Conservation (phyloP, 1,139 yeast species). For the Yamadazyma aaseri region DNA sequence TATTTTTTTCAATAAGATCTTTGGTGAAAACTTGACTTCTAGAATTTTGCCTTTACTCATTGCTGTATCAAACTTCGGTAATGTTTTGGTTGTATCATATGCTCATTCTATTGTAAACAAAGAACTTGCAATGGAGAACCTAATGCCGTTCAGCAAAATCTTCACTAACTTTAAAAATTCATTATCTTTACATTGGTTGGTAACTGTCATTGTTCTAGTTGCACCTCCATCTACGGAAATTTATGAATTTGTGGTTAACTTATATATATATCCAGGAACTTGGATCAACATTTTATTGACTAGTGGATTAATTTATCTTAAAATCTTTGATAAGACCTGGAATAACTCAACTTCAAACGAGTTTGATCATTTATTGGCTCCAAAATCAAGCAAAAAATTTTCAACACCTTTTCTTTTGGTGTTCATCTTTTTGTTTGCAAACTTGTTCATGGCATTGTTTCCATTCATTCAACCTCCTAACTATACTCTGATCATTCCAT, state of each 20-base stretch:
- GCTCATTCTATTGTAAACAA: constrained; percentile 79
- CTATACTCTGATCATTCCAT: constrained; percentile 40
- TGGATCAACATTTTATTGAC: constrained; percentile 48
- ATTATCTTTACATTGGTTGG: constrained; percentile 45
- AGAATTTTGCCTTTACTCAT: constrained; percentile 69
- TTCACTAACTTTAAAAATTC: constrained; percentile 53
- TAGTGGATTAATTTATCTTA: constrained; percentile 41
- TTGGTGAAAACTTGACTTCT: constrained; percentile 62
- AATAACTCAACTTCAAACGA: constrained; percentile 10
- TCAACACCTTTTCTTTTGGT: constrained; percentile 32
- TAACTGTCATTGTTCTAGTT: constrained; percentile 43
- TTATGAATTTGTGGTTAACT: constrained; percentile 48
- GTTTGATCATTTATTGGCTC: constrained; percentile 21
- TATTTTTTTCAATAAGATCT: constrained; percentile 68
- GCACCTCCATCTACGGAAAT: constrained; percentile 49
- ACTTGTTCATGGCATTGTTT: constrained; percentile 52
- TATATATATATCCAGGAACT: constrained; percentile 52
- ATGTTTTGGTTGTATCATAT: constrained; percentile 73
- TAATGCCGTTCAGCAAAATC: constrained; percentile 62
- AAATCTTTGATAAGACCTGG: constrained; percentile 13
- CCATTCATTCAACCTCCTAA: constrained; percentile 58
- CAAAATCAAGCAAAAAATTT: constrained; percentile 14
- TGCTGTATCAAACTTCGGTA: constrained; percentile 74
- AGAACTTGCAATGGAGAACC: constrained; percentile 70
- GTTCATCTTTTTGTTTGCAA: constrained; percentile 44